These are phyloP conservation scores for Lactarius akahatsu DNA, from an alignment of 768 basidiomycete species.

Conservation along the genomic window DNA sequence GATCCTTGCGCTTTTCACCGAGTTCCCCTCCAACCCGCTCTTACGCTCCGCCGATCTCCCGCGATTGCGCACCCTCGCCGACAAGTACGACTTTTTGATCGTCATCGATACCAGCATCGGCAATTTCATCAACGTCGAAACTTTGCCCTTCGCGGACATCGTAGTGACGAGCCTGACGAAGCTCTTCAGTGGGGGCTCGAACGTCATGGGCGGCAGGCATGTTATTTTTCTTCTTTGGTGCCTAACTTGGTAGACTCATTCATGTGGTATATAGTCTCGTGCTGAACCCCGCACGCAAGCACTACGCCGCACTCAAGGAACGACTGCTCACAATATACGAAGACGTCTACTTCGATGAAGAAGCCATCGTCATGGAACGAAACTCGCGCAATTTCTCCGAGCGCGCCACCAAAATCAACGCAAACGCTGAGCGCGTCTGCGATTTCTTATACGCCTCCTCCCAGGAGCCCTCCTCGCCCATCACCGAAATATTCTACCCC, in stretches of 20 bases:
- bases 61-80: conserved; percentile 73
- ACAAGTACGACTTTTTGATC: conserved; percentile 84
- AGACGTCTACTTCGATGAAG: conserved; percentile 86
- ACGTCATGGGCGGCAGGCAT: conserved; percentile 98
- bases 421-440: conserved; percentile 80
- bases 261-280: conserved; percentile 63
- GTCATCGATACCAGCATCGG: conserved; percentile 95
- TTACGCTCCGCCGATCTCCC: conserved; percentile 80
- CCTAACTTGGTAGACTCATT: background rate
- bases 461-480: conserved; percentile 30
- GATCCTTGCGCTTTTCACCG: conserved; percentile 80
- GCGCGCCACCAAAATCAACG: conserved; percentile 75
- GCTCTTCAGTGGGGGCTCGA: conserved; percentile 90
- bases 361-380: conserved; percentile 95
- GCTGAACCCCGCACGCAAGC: conserved; percentile 73
- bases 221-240: conserved; percentile 31
- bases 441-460: conserved; percentile 70
- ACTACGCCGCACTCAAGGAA: conserved; percentile 66
- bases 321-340: conserved; percentile 63
- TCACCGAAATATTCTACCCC: conserved; percentile 90
- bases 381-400: conserved; percentile 90
- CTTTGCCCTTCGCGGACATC: conserved; percentile 82
- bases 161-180: conserved; percentile 92
- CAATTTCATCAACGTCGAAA: conserved; percentile 91
- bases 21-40: conserved; percentile 95